Conservation (phyloP, 78 protist genomes). For the Polysphondylium violaceum region DNA sequence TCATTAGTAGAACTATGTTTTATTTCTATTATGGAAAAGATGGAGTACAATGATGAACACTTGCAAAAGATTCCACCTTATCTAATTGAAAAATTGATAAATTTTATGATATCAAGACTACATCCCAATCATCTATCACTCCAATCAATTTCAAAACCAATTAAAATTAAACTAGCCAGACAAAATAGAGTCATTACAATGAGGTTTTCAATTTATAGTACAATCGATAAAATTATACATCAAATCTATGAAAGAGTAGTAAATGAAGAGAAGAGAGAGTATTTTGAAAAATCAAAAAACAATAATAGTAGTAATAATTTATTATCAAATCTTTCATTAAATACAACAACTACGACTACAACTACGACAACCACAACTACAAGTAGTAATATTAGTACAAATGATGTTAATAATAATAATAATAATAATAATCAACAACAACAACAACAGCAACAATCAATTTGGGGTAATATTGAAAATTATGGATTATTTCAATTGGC, state of each 20-base stretch:
- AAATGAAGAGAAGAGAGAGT: constrained; percentile 57
- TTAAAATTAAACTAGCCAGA: constrained; percentile 56
- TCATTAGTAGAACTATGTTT: constrained; percentile 67
- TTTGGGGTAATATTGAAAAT: constrained; percentile 55
- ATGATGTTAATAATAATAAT: neutral
- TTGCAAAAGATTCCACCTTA: constrained; percentile 38
- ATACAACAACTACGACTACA: neutral
- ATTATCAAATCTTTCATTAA: neutral
- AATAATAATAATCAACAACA: neutral
- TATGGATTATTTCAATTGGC: constrained; percentile 78
- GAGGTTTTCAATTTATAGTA: constrained; percentile 59
- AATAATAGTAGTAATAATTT: neutral
- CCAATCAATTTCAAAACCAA: constrained; percentile 53
- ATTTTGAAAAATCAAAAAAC: constrained; percentile 9
- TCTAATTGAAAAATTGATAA: constrained; percentile 52
- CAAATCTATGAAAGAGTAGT: constrained; percentile 70
- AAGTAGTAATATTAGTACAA: neutral
- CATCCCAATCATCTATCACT: constrained; percentile 50
- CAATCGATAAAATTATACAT: constrained; percentile 44
- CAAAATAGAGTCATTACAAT: constrained; percentile 79
- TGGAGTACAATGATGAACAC: constrained; percentile 64
- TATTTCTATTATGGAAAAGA: constrained; percentile 63
- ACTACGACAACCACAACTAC: constrained; percentile 19
- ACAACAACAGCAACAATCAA: neutral
- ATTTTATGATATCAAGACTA: constrained; percentile 50